Conservation (phyloP, 139 green algal genomes). For the Trebouxia sp. region DNA sequence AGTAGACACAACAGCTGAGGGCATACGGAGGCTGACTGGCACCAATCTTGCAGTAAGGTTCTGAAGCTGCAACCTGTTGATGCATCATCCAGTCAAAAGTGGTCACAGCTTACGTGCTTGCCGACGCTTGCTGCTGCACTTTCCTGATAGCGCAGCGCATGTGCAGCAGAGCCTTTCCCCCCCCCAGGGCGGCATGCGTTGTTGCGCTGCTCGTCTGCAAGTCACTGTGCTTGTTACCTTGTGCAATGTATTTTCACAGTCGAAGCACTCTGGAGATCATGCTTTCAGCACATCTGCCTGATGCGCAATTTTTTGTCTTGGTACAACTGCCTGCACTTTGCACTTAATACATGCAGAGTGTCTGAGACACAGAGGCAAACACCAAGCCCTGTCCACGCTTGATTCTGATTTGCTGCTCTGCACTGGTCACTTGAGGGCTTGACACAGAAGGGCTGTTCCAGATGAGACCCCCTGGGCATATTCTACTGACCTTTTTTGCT, state of each 20-base stretch:
- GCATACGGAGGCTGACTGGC: constrained; percentile 21
- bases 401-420: constrained; percentile 33
- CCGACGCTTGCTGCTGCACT: too few relatives aligned
- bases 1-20: constrained; percentile 13
- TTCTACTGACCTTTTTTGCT: neutral
- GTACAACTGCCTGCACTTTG: too few relatives aligned
- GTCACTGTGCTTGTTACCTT: too few relatives aligned
- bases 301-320: too few relatives aligned
- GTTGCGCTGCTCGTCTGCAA: too few relatives aligned
- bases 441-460: constrained; percentile 29
- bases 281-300: too few relatives aligned
- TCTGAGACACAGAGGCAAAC: constrained; percentile 31
- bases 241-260: too few relatives aligned
- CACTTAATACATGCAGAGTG: constrained; percentile 19
- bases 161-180: too few relatives aligned
- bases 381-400: constrained; percentile 29
- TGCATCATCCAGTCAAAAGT: neutral
- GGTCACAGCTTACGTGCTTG: neutral
- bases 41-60: constrained; percentile 18
- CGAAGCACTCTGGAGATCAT: too few relatives aligned
- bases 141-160: too few relatives aligned
- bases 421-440: constrained; percentile 11
- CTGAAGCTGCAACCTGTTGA: too few relatives aligned
- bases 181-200: too few relatives aligned
- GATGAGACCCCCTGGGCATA: constrained; percentile 18